Percentiles rank a stretch among this genome's conserved stretches.
Conservation (phyloP, 257 asterid species). For the Jacaranda copaia region DNA sequence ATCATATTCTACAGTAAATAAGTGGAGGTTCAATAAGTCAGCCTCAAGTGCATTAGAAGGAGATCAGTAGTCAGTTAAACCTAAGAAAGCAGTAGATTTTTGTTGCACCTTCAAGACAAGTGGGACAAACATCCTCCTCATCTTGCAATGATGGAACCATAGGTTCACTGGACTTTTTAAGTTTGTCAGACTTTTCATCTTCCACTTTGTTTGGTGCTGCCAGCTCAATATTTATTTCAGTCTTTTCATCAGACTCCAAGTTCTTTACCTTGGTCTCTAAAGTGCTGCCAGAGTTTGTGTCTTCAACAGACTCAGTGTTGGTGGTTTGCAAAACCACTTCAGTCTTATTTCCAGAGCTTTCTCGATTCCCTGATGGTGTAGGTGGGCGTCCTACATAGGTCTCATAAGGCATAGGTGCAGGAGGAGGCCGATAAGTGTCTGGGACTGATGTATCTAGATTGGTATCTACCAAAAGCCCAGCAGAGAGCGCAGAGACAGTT, state of each 20-base stretch:
- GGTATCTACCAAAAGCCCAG: constrained; percentile 85
- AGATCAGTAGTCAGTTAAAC: constrained; percentile 15
- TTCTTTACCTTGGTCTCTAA: constrained; percentile 58
- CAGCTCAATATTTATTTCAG: constrained; percentile 44
- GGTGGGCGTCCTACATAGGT: constrained; percentile 51
- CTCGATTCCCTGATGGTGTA: constrained; percentile 52
- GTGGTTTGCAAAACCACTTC: constrained; percentile 50
- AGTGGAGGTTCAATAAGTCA: constrained; percentile 20
- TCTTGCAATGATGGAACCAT: constrained; percentile 50
- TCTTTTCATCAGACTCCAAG: constrained; percentile 56
- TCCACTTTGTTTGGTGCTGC: constrained; percentile 51
- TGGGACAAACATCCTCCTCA: constrained; percentile 90
- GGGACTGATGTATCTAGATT: constrained; percentile 86
- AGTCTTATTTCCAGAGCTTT: constrained; percentile 47
- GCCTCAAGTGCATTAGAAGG: constrained; percentile 8
- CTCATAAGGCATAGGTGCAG: constrained; percentile 84
- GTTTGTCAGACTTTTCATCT: constrained; percentile 61
- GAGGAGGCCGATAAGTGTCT: constrained; percentile 83
- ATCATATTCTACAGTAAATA: constrained; percentile 74
- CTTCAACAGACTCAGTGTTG: constrained; percentile 46
- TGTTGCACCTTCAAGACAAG: constrained; percentile 86
- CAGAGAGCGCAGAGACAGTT: constrained; percentile 56
- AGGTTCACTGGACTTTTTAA: constrained; percentile 60
- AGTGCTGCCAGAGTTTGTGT: constrained; percentile 48
- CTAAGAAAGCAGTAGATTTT: constrained; percentile 12